Evolutionary conservation across 352 stramenopile genomes (phyloP), one percentile per base, ranked within the genome.

Genomic region (Globisporangium abappressorium): DNA sequence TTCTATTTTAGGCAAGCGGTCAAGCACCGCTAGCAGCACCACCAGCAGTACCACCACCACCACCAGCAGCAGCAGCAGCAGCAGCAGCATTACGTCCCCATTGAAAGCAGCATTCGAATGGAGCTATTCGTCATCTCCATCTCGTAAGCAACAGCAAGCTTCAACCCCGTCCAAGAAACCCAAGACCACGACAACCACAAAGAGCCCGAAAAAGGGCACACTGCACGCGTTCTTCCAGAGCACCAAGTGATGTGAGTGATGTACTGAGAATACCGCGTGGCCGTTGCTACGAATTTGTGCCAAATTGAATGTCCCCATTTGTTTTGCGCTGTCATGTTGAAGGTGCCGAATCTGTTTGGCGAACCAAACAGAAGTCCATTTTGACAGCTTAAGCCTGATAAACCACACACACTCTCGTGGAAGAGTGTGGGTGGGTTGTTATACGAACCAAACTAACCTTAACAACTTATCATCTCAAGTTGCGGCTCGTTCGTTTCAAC

Each of bases 1-100:
- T 1, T 70, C 76, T 14, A 65, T 90, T 18, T 72, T 89, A n/a
- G 70, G 72, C 62, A 87, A 85, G 60, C 71, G 70, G 2, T 46
- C 38, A 1, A 46, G 38, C 14, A n/a, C 18, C 20, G 33, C 9
- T 24, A 15, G 12, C 57, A 34, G 18, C 9, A 36, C 15, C 5
- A 47, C 33, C 15, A 53, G 30, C 3, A 59, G 26, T 3, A 43
- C 11, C 3, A 20, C 30, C 28, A 9, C 9, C 18, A 43, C 30
- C 12, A 49, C 18, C 56, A 30, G 6, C 15, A 34, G 14, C 9
- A 7, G 2, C n/a, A 14, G 20, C 30, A 14, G 5, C 18, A 47
- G 30, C 15, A 53, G 11, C 3, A 60, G 28, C 5, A 46, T 14
- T 20, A 24, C 20, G 2, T 56, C 57, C 6, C 54, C 64, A 4